phyloP scores from a whole-genome alignment of 228 moss, liverwort and hornwort genomes.

The Sphagnum magellanicum region DNA sequence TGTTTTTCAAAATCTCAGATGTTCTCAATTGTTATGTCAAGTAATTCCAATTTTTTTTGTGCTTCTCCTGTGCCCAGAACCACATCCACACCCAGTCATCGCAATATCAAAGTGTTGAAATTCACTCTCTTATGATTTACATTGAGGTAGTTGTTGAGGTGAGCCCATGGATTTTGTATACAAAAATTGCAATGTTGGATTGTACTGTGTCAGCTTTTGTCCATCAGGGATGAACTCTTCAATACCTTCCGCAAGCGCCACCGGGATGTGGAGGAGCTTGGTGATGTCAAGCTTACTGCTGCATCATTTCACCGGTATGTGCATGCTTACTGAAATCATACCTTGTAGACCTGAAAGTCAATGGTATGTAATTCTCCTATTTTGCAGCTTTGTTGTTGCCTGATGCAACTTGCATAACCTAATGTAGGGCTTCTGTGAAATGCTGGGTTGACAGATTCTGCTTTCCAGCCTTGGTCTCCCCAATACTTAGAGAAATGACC shows the following conservation, averaged over 20 bases:
- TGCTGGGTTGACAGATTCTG: no score
- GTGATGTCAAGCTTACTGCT: constrained; percentile 74
- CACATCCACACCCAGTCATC: no score
- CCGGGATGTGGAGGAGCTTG: constrained; percentile 42
- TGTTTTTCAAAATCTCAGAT: no score
- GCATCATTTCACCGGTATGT: constrained; percentile 64
- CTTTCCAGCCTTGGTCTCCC: no score
- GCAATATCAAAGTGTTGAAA: no score
- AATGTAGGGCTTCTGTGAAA: no score
- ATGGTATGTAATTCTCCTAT: not conserved
- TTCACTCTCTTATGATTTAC: not conserved
- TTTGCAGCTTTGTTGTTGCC: not conserved
- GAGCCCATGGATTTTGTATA: not conserved
- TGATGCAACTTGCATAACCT: no score
- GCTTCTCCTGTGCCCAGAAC: no score
- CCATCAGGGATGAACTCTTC: constrained; percentile 91
- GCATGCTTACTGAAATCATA: not conserved
- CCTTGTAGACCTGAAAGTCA: not conserved
- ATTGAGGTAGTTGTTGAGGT: not conserved
- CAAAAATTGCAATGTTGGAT: not conserved
- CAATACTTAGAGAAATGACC: no score
- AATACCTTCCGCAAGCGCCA: constrained; percentile 85
- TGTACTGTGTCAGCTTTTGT: constrained; percentile 52
- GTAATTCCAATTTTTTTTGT: no score
- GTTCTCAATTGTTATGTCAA: no score